phyloP scores from a whole-genome alignment of 176 grass and related monocot species.

The Aegilops sharonensis region DNA sequence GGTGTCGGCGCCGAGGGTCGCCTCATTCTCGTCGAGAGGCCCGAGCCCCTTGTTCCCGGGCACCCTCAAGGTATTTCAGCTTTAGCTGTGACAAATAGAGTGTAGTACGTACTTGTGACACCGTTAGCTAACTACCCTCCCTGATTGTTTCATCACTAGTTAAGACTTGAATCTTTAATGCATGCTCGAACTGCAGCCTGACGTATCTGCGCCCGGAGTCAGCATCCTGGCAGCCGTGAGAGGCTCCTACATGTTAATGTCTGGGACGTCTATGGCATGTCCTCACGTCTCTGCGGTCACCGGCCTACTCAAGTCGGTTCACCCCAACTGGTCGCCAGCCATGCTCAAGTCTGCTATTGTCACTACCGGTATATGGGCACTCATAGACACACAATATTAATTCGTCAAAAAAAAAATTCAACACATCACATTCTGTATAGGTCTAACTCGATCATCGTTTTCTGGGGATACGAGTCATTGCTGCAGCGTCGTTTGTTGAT shows the following conservation, averaged over 20 bases:
- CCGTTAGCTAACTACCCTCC: neutral
- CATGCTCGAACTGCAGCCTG: slow-evolving; percentile 16
- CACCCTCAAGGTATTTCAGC: no score
- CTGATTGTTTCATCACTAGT: no score
- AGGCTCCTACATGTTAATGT: neutral
- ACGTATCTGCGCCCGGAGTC: slow-evolving; percentile 30
- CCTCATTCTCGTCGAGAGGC: no score
- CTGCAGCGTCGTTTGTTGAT: neutral
- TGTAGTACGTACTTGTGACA: neutral
- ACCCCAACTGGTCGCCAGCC: slow-evolving; percentile 43
- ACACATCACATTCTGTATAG: no score
- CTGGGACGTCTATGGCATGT: slow-evolving; percentile 45
- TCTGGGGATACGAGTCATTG: no score
- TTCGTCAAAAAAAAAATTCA: no score
- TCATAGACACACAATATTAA: neutral
- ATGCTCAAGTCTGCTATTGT: slow-evolving; percentile 45
- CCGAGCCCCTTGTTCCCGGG: no score
- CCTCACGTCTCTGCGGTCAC: slow-evolving; percentile 39
- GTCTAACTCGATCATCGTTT: no score
- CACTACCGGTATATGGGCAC: slow-evolving; percentile 20
- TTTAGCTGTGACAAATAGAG: no score
- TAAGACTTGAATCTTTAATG: neutral
- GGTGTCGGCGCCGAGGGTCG: no score
- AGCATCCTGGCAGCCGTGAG: slow-evolving; percentile 24
- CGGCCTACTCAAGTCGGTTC: slow-evolving; percentile 26